Conservation (phyloP, 2,329 filamentous ascomycete species). For the Torrubiellomyces zombiae region DNA sequence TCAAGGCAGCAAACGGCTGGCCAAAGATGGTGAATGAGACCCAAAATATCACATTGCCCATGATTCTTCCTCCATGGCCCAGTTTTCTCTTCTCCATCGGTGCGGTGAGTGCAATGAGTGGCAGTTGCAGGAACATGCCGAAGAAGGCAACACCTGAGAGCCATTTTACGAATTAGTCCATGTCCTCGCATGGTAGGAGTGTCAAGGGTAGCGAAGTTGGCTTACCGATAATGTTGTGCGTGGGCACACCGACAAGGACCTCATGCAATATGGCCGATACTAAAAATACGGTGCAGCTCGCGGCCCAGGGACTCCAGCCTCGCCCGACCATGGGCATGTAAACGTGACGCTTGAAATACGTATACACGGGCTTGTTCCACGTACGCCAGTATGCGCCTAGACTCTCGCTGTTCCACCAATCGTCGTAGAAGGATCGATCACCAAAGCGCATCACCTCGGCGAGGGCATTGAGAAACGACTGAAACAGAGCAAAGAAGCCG, state of each 20-base stretch:
- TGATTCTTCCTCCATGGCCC: conserved; percentile 50
- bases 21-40: conserved; percentile 89
- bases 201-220: conserved; percentile 4
- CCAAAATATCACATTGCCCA: conserved; percentile 95
- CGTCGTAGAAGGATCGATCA: conserved; percentile 86
- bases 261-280: conserved; percentile 85
- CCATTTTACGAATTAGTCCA: too few relatives aligned
- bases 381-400: conserved; percentile 83
- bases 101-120: conserved; percentile 67
- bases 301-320: conserved; percentile 54
- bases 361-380: conserved; percentile 96
- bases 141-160: conserved; percentile 66
- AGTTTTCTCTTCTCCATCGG: conserved; percentile 65
- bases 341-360: conserved; percentile 90
- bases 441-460: conserved; percentile 83
- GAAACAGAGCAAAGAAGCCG: conserved; percentile 93
- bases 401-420: conserved; percentile 93
- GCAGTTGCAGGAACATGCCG: conserved; percentile 88
- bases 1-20: conserved; percentile 76
- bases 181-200: not conserved
- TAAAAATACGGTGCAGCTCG: conserved; percentile 71
- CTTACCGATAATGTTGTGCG: conserved; percentile 78
- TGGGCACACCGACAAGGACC: conserved; percentile 81
- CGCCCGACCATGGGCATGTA: conserved; percentile 77
- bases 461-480: conserved; percentile 78